Base-by-base conservation (phyloP, 225 moss, liverwort and hornwort species). In the Takakia lepidozioides region DNA sequence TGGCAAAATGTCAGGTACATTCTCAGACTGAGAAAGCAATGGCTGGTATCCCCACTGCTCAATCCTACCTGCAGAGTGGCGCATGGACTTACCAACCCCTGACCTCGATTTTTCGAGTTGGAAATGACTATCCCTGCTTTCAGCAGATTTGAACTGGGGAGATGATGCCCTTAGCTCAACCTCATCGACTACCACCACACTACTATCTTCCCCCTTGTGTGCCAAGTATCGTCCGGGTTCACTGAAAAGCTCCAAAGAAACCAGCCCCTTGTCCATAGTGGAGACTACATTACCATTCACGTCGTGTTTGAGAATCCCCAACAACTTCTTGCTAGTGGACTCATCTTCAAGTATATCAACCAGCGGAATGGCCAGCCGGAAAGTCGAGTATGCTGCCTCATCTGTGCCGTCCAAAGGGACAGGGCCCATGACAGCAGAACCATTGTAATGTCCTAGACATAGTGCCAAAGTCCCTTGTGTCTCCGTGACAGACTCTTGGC, bases 181-280 rank as follows among this genome's bases (percentile, higher is more conserved):
- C 8, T 13, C 8, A 28, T 75, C 55, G n/a, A 47, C 48, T 23
- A 64, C 60, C 5, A 68, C 47, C 15, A 98, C 53, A 36, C 54
- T 53, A n/a, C 59, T 59, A 37, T 70, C 75, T 40, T 66, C 52
- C 40, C 95, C 91, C 37, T 68, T 68, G 57, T 98, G 87, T 54
- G 60, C 68, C 49, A 98, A 64, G 25, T 73, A 60, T 15, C 64
- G 58, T 19, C 95, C 91, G 2, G 95, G 95, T 56, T 74, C 78
- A 65, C 71, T 85, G 45, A 75, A 98, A 44, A 86, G 80, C 59
- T 98, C 95, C 10, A 98, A 58, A 11, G 85, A 69, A 41, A 85
- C 67, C 23, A 39, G 38, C 18, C 56, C 62, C 26, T 59, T 71
- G 17, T 50, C 36, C 27, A 5, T 27, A 46, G 18, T 23, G 3